Conservation (phyloP, 441 rosid species). For the Erysimum cheiri region DNA sequence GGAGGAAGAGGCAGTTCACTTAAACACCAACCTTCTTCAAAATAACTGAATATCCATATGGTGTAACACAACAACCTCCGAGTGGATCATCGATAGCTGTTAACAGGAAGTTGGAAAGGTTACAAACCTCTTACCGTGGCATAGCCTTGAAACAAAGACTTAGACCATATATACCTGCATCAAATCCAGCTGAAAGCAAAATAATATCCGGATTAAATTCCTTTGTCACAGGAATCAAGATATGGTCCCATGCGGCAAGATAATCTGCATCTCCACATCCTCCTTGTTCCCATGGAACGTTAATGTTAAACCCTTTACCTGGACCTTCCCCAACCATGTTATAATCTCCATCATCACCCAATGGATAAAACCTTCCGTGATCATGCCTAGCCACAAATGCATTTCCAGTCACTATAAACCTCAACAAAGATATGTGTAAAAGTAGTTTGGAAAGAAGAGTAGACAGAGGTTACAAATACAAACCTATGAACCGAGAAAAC, state of each 20-base stretch:
- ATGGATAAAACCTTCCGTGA: conserved; percentile 83
- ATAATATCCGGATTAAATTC: conserved; percentile 85
- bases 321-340: conserved; percentile 91
- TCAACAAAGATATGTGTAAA: no score
- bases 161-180: conserved; percentile 73
- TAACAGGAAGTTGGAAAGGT: conserved; percentile 19
- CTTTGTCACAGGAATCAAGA: conserved; percentile 83
- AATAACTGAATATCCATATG: conserved; percentile 81
- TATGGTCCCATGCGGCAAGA: conserved; percentile 94
- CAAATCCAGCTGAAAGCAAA: conserved; percentile 92
- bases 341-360: conserved; percentile 77
- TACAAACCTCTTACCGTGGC: background rate
- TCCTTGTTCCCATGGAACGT: conserved; percentile 95
- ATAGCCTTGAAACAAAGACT: conserved; percentile 4
- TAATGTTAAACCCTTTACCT: conserved; percentile 92
- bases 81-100: conserved; percentile 88
- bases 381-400: conserved; percentile 72
- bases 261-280: conserved; percentile 93
- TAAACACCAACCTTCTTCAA: conserved; percentile 67
- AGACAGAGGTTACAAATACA: conserved; percentile 15
- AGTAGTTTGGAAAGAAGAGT: conserved; percentile 1
- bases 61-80: conserved; percentile 85
- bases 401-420: background rate
- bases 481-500: conserved; percentile 99
- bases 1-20: background rate